Base-by-base conservation (phyloP, 352 stramenopile species). In the Pythium aquatile region DNA sequence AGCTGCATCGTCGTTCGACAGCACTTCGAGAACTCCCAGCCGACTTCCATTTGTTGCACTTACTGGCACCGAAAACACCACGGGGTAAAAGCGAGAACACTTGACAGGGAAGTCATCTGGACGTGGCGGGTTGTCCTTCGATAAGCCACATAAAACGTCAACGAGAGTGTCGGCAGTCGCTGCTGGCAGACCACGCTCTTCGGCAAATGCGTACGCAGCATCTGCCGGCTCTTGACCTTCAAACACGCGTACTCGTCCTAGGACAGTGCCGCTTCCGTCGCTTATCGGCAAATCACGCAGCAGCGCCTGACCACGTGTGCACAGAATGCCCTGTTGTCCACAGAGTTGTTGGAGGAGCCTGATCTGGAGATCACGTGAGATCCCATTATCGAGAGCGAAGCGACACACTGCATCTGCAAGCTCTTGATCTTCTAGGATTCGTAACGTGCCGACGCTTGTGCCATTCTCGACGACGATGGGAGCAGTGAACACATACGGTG, bases 191-290 rank as follows among this genome's bases (percentile, higher is more conserved):
- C 69, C 65, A 54, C 90, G 74, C 46, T 79, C 54, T 44, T 83
- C 66, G 5, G 82, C 83, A 59, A 94, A 93, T 2, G 77, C 68
- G 61, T 88, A 90, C 0, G 88, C 83, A 3, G 79, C 73, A 60
- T 94, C 85, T 1, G 82, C 85, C 17, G 83, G 78, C 40, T 94
- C 85, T 32, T 93, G 81, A 1, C 81, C 80, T 63, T 93, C 85
- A 49, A 81, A 88, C 2, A 94, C 72, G 3, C 71, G 62, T 3
- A 94, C 53, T 3, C 74, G 59, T 8, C 83, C 85, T 20, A 94
- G 40, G 1, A 73, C 37, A 11, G 70, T 42, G 1, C 72, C 73
- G 6, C 53, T 64, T n/a, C 56, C 62, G 10, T 70, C 67, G 35
- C 71, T 69, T 5, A 94, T 69, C 8, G 81, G 64, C 4, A 81